These are phyloP conservation scores for Fagopyrum tataricum DNA, from an alignment of 148 eudicot species.

Conservation along the genomic window DNA sequence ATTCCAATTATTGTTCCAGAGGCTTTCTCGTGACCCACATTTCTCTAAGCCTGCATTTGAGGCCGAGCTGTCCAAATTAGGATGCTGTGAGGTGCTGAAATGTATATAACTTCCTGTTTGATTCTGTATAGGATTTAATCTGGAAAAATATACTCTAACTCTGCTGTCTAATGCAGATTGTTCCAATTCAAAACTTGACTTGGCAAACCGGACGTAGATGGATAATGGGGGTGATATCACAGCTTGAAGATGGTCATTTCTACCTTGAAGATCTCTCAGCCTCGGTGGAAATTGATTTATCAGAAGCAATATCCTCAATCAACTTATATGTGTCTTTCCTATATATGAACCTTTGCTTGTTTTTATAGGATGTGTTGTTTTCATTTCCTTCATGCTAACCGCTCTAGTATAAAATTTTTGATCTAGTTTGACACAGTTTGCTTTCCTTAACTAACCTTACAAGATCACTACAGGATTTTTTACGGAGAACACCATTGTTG, in stretches of 20 bases:
- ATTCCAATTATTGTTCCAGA: conserved; percentile 62
- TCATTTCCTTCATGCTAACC: background rate
- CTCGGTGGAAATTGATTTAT: conserved; percentile 80
- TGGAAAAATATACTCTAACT: conserved; percentile 5
- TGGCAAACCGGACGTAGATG: conserved; percentile 80
- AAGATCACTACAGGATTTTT: conserved; percentile 86
- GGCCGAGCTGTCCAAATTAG: conserved; percentile 40
- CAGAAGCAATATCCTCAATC: conserved; percentile 82
- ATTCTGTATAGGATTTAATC: conserved; percentile 1
- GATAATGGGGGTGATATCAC: conserved; percentile 96
- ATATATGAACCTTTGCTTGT: background rate
- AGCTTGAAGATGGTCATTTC: conserved; percentile 96
- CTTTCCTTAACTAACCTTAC: conserved; percentile 67
- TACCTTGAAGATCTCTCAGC: conserved; percentile 93
- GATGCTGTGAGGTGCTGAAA: conserved; percentile 73
- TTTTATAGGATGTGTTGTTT: background rate
- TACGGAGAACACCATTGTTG: conserved; percentile 74
- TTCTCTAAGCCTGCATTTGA: conserved; percentile 78
- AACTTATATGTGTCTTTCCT: background rate
- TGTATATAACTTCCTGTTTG: background rate
- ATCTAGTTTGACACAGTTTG: conserved; percentile 18
- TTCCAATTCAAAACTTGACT: conserved; percentile 81
- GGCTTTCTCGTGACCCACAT: conserved; percentile 75
- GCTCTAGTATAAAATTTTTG: background rate
- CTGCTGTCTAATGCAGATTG: conserved; percentile 46